A percentile compares a stretch with the other conserved stretches of the same genome.
Evolutionary conservation across 78 protist genomes (phyloP).

Genomic region (Polysphondylium violaceum): DNA sequence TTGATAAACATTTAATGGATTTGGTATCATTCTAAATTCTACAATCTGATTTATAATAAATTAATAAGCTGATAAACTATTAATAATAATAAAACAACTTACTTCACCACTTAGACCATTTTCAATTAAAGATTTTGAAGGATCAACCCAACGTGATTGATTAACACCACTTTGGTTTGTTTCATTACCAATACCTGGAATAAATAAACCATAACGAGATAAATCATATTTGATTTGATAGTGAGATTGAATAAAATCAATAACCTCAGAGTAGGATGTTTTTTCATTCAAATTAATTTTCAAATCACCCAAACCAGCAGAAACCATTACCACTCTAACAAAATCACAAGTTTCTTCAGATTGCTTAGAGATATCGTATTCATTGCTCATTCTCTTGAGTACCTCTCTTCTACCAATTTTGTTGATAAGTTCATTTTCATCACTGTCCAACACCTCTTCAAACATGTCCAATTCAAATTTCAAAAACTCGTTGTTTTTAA

Average conservation of each 20-base stretch:
- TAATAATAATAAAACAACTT: too few species aligned
- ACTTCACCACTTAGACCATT: conserved; percentile 5
- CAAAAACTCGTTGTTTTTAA: background rate
- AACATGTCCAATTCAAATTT: conserved; percentile 22
- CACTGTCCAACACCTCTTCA: conserved; percentile 37
- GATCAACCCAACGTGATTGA: conserved; percentile 40
- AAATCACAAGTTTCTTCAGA: conserved; percentile 1
- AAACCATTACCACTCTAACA: conserved; percentile 35
- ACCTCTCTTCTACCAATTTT: conserved; percentile 47
- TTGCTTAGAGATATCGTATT: conserved; percentile 6
- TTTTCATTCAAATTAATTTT: conserved; percentile 18
- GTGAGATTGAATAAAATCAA: conserved; percentile 12
- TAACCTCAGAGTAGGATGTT: conserved; percentile 9
- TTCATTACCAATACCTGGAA: conserved; percentile 12
- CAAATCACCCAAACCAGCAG: conserved; percentile 39
- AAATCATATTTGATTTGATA: conserved; percentile 18
- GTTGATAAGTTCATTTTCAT: conserved; percentile 32
- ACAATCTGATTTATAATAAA: background rate
- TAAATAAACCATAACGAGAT: conserved; percentile 12
- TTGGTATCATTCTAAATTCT: conserved; percentile 35
- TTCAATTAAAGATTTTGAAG: conserved; percentile 11
- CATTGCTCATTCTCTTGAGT: conserved; percentile 21
- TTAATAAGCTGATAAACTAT: background rate
- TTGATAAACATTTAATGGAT: background rate
- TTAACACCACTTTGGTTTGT: background rate